Percentiles rank a stretch among this genome's conserved stretches.
These are phyloP conservation scores for Sextonia rubra DNA, from an alignment of 164 flowering plant species.

Conservation along the genomic window DNA sequence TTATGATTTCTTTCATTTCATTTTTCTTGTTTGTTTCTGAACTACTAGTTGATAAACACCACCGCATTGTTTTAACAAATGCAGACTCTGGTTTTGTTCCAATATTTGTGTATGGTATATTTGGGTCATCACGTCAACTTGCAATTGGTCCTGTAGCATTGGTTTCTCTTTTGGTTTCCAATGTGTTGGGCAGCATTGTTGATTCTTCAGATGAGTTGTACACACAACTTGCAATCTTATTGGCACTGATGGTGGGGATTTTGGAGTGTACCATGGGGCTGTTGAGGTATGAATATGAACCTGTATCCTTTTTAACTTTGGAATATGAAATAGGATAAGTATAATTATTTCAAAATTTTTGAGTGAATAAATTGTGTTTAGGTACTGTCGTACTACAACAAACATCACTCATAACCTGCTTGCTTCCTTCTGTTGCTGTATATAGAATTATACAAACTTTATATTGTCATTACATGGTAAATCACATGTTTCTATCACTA, in stretches of 20 bases:
- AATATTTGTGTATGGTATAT: constrained; percentile 83
- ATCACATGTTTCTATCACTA: too few species aligned
- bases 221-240: constrained; percentile 84
- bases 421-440: too few species aligned
- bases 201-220: constrained; percentile 70
- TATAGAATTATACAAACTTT: too few species aligned
- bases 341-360: too few species aligned
- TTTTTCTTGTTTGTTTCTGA: not conserved
- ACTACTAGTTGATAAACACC: not conserved
- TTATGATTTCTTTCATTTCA: not conserved
- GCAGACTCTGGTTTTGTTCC: constrained; percentile 92
- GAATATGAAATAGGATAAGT: too few species aligned
- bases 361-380: too few species aligned
- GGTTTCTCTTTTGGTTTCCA: constrained; percentile 92
- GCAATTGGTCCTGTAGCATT: constrained; percentile 98
- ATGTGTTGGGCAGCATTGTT: constrained; percentile 64
- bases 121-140: constrained; percentile 98
- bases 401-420: too few species aligned
- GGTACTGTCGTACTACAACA: too few species aligned
- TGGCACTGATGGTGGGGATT: constrained; percentile 96
- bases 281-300: constrained; percentile 47
- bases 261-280: constrained; percentile 89
- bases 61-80: constrained; percentile 11
- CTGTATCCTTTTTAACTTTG: not conserved
- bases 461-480: too few species aligned